Base-by-base conservation (phyloP, 176 grass and related monocot species). In the Olyra latifolia region DNA sequence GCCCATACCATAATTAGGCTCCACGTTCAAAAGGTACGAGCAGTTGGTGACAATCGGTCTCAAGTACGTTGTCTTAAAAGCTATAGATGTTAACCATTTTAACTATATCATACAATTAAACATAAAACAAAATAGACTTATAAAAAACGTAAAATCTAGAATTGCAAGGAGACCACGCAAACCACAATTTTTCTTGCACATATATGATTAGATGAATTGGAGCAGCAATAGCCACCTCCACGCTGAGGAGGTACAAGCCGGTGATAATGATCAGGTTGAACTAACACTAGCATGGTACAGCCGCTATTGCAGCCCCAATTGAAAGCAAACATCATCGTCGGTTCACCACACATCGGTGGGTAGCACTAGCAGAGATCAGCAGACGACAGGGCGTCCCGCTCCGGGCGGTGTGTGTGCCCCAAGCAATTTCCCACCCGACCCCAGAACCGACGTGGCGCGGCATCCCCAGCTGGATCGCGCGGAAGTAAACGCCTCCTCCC, bases 401-500 rank as follows among this genome's bases (percentile, higher is more conserved):
- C 38, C 24, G 19, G 48, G 29, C 10, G 39, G 74, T 74, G 46
- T 15, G 25, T 47, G 79, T 77, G 85, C 19, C n/a, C 87, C n/a
- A 43, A 72, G 82, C 87, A 71, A 74, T 50, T 66, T 5, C 22
- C 40, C 78, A 14, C 65, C n/a, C 8, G 81, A 20, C 4, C 52
- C 82, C 77, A 20, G 27, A 55, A 40, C 83, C 23, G 82, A 89
- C 88, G 82, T 89, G 88, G 88, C 83, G 27, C 57, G 6, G 78
- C 83, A 80, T 84, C 69, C 75, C 24, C 53, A 89, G 76, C 82
- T 89, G 88, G 82, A 85, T 85, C 65, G 71, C 72, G 77, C 63
- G 50, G 72, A 77, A 81, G 82, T 71, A 85, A 85, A 71, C 77
- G 47, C 4, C 24, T 29, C 54, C 28, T 32, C 15, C 62, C 59